Evolutionary conservation across 257 asterid genomes (phyloP), one percentile per base, ranked within the genome.

Genomic region (Solanum dulcamara): DNA sequence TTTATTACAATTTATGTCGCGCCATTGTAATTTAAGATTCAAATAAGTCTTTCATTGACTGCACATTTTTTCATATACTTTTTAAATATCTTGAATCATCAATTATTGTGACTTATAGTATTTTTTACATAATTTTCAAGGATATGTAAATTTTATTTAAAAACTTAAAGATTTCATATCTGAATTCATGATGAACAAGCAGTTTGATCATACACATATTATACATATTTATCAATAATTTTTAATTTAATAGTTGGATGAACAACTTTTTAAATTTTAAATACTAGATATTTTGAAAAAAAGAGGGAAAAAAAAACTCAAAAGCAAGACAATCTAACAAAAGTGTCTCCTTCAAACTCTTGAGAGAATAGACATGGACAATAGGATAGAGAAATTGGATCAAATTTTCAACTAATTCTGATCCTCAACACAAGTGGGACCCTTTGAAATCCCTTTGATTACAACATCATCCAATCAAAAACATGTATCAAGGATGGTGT

Each of bases 381-480:
- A 38, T 9, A 30, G 38, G 71, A 57, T 40, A 20, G 67, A 81
- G 38, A 75, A 90, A 89, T 86, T 83, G 83, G 88, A 91, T 88
- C 88, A 85, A 62, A 30, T 24, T 77, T 44, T 26, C 82, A 14
- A 86, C 84, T 67, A 80, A 83, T 88, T 83, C 90, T 83, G 86
- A 86, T 87, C 91, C 86, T 48, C 83, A 26, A 81, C 35, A 46
- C 2, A 30, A 5, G 12, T 5, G 85, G 93, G 86, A 18, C 92
- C 96, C 91, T 84, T 90, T 7, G 80, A 91, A 91, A 95, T 91
- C 92, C 95, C 90, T 40, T 4, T 33, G 89, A 88, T 83, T 55
- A 59, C 67, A 85, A 83, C 37, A 35, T 38, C 55, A 88, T 42
- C 99, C 98, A 95, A 94, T 95, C 55, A 93, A n/a, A 72, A 81